A percentile compares a stretch with the other conserved stretches of the same genome.
Conservation (phyloP, 1,284 basidiomycete species). For the Polyporus tsugae region DNA sequence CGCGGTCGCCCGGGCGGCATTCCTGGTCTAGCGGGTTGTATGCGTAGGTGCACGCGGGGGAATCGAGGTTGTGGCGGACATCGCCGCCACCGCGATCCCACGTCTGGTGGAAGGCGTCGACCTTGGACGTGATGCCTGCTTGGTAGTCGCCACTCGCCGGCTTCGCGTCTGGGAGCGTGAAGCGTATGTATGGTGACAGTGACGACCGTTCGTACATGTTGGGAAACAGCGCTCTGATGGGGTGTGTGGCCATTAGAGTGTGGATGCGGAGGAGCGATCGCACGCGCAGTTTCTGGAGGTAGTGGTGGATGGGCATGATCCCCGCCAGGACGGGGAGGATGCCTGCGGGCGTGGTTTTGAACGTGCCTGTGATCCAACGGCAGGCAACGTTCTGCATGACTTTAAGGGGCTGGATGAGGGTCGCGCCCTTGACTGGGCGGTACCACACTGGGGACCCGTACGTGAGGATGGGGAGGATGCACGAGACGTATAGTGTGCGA, state of each 20-base stretch:
- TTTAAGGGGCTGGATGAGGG: slow-evolving; percentile 10
- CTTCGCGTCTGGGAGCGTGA: neutral
- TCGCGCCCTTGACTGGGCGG: slow-evolving; percentile 19
- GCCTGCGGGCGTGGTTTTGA: slow-evolving; percentile 27
- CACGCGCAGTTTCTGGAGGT: neutral
- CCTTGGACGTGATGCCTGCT: neutral
- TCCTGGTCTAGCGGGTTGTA: neutral
- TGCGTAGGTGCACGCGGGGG: neutral
- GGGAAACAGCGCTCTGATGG: neutral
- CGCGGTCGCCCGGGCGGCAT: neutral
- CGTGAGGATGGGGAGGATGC: neutral
- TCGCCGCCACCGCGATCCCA: neutral
- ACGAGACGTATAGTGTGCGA: slow-evolving; percentile 15
- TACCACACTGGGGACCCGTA: slow-evolving; percentile 12
- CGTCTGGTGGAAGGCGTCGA: neutral
- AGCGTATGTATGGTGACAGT: neutral
- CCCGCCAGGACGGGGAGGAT: neutral
- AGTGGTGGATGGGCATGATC: neutral
- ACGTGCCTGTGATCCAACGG: slow-evolving; percentile 31
- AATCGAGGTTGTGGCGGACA: neutral
- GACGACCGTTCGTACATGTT: neutral
- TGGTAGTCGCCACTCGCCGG: neutral
- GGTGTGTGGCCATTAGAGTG: neutral
- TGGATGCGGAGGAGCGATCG: neutral
- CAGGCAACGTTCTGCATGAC: slow-evolving; percentile 22